A percentile compares a stretch with the other conserved stretches of the same genome.
Conservation (phyloP, 2,329 filamentous ascomycete genomes). For the Fusarium sp. region DNA sequence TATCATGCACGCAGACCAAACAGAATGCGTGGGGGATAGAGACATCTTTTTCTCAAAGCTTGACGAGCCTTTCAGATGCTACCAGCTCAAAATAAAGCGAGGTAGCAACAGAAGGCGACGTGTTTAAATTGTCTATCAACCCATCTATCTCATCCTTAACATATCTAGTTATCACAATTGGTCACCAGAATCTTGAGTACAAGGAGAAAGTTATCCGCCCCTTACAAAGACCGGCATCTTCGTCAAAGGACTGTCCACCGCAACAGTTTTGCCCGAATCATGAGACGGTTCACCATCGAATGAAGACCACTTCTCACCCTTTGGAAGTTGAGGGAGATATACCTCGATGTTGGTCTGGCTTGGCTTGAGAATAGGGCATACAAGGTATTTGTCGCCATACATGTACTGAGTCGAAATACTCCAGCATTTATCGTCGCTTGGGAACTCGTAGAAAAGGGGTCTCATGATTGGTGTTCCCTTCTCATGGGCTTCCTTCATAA, state of each 20-base stretch:
- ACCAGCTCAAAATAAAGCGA: neutral
- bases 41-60: conserved; percentile 1
- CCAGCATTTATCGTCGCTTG: conserved; percentile 64
- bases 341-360: conserved; percentile 57
- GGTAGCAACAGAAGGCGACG: neutral
- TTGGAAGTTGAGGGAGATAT: conserved; percentile 60
- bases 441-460: conserved; percentile 73
- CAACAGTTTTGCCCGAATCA: neutral
- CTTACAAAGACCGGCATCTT: conserved; percentile 18
- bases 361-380: conserved; percentile 65
- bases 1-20: conserved; percentile 5
- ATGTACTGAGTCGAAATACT: conserved; percentile 70
- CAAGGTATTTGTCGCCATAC: conserved; percentile 69
- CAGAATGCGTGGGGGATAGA: conserved; percentile 19
- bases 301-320: conserved; percentile 13
- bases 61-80: conserved; percentile 1
- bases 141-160: neutral
- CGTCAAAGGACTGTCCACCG: conserved; percentile 10
- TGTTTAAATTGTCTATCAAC: neutral
- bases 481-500: conserved; percentile 71
- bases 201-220: neutral
- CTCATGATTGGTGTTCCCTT: conserved; percentile 71
- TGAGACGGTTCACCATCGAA: conserved; percentile 3
- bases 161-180: neutral
- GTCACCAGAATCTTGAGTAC: no score